Conservation (phyloP, 768 basidiomycete genomes). For the Leccinum variicolor region DNA sequence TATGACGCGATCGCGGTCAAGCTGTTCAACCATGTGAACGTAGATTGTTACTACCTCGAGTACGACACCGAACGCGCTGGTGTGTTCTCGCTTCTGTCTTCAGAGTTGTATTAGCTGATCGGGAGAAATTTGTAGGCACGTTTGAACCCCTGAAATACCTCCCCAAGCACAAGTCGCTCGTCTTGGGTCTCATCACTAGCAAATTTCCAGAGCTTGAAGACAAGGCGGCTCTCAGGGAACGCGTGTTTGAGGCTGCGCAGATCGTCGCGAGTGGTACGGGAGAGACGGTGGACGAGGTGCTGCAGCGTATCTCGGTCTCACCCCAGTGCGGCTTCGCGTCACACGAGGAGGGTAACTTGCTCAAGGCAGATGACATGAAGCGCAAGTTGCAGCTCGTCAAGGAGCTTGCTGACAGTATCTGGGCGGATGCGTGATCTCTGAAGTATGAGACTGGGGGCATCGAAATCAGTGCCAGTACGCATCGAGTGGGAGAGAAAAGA, state of each 20-base stretch:
- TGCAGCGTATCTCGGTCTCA: slow-evolving; percentile 39
- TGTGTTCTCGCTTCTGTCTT: slow-evolving; percentile 1
- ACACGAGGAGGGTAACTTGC: slow-evolving; percentile 43
- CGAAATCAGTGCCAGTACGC: not conserved
- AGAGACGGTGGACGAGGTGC: slow-evolving; percentile 37
- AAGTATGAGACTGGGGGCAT: not conserved
- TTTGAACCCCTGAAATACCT: slow-evolving; percentile 32
- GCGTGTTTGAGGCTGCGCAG: slow-evolving; percentile 42
- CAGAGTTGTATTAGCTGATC: not conserved
- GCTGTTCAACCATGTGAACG: slow-evolving; percentile 43
- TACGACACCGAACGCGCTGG: slow-evolving; percentile 48
- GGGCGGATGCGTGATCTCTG: slow-evolving; percentile 23
- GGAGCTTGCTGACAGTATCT: slow-evolving; percentile 36
- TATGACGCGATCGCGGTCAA: slow-evolving; percentile 44
- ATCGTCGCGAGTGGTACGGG: slow-evolving; percentile 38
- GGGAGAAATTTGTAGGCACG: slow-evolving; percentile 9
- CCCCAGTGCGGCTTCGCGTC: slow-evolving; percentile 53
- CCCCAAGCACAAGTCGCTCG: slow-evolving; percentile 36
- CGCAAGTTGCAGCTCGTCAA: slow-evolving; percentile 29
- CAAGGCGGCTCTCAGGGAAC: slow-evolving; percentile 35
- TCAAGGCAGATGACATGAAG: slow-evolving; percentile 35
- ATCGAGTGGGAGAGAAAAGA: too few relatives aligned
- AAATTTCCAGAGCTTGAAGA: slow-evolving; percentile 45
- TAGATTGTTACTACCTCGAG: slow-evolving; percentile 45
- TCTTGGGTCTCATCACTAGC: slow-evolving; percentile 43